Base-by-base conservation (phyloP, 208 protist genomes). In the Crithidia fasciculata region DNA sequence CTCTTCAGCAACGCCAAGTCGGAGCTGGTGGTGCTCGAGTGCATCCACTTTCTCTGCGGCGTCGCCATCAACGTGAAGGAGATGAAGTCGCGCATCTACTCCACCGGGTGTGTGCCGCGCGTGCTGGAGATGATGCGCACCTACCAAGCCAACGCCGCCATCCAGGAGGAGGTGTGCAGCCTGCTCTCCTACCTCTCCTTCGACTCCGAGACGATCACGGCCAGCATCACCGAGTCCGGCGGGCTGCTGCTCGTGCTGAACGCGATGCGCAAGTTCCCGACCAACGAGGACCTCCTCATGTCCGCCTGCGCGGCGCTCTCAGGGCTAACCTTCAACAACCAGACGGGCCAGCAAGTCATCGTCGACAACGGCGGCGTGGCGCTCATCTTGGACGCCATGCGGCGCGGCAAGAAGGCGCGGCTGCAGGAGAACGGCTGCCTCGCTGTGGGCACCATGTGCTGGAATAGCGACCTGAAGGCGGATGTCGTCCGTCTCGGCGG, bases 111-210 rank as follows among this genome's bases (percentile, higher is more conserved):
- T 68, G 85, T 97, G 10, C 70, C 83, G 13, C 90, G 82, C 12
- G 84, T 95, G 56, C 63, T 97, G 60, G 85, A 94, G 56, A 76
- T 89, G 18, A 93, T 97, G 89, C 80, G 82, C 19, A 69, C 76
- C 62, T 93, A 91, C 72, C 68, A 65, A 36, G 36, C 43, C 13
- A 93, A 93, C 74, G 56, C 82, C n/a, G 74, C 74, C 28, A 91
- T 97, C 40, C 88, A 95, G 72, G 90, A 95, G 70, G 84, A 86
- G 72, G 82, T 86, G 45, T 97, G 93, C 74, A 90, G 84, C 77
- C 73, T 97, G 53, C 62, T 97, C 36, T 97, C 93, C 2, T 97
- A 97, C 78, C 85, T 97, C 43, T 97, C 93, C 57, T 97, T 95
- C 80, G 93, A 97, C 79, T 97, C 93, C 5, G 91, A 96, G 59